phyloP scores from a whole-genome alignment of 2,329 filamentous ascomycete species.

The Verticillium nonalfalfae region DNA sequence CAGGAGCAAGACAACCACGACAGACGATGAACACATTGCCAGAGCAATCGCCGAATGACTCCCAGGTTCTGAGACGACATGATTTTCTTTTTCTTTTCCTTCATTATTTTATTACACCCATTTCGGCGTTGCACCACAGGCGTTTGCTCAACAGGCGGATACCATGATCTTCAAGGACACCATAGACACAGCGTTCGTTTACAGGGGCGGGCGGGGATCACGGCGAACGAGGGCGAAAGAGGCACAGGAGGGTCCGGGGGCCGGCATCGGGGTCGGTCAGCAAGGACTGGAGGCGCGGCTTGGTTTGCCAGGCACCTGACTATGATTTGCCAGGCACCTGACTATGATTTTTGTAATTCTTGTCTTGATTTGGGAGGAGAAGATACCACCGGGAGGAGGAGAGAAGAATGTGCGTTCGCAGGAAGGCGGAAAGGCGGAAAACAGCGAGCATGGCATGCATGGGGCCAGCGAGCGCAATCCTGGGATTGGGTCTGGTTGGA shows the following conservation, averaged over 20 bases:
- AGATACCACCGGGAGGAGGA: neutral
- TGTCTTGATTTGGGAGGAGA: neutral
- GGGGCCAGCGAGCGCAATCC: neutral
- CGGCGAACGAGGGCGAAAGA: neutral
- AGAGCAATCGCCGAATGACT: neutral
- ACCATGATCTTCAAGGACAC: neutral
- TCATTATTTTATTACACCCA: constrained; percentile 1
- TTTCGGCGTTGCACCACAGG: neutral
- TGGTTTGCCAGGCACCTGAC: neutral
- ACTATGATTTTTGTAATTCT: neutral
- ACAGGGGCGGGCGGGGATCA: neutral
- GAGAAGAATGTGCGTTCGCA: neutral
- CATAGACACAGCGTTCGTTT: neutral
- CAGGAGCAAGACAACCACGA: neutral
- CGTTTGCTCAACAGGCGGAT: neutral
- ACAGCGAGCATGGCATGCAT: neutral
- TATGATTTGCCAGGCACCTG: neutral
- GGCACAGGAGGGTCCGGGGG: neutral
- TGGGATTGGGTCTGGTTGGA: neutral
- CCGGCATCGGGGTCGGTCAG: neutral
- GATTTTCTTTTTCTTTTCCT: constrained; percentile 2
- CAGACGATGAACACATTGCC: neutral
- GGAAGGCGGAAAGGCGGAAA: too few species aligned
- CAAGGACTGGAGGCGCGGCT: neutral
- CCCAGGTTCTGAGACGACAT: constrained; percentile 3